Conservation (phyloP, 805 yeast genomes). For the Zygosaccharomyces siamensis region DNA sequence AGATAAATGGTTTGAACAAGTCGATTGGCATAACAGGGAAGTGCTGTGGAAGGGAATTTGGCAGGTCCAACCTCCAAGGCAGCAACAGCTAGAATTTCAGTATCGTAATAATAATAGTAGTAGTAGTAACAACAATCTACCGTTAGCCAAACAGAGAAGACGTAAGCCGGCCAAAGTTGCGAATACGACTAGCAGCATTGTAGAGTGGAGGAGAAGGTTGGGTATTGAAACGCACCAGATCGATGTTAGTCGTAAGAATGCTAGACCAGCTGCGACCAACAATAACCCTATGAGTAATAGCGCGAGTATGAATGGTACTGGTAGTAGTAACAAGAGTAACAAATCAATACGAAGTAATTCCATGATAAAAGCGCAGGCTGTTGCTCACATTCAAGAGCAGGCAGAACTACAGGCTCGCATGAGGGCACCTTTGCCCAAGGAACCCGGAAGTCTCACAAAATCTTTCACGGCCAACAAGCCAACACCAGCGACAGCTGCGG, state of each 20-base stretch:
- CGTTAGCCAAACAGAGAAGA: slow-evolving; percentile 28
- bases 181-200: slow-evolving; percentile 34
- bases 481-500: neutral
- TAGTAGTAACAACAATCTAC: slow-evolving; percentile 27
- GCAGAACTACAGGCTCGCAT: slow-evolving; percentile 3
- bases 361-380: neutral
- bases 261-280: neutral
- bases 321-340: neutral
- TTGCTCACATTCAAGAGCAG: slow-evolving; percentile 1
- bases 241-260: neutral
- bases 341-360: slow-evolving; percentile 5
- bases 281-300: neutral
- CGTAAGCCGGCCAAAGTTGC: slow-evolving; percentile 30
- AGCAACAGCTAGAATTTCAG: slow-evolving; percentile 17
- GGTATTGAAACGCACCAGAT: slow-evolving; percentile 21
- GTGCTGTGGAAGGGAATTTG: slow-evolving; percentile 75
- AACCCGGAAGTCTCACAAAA: neutral
- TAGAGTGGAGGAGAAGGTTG: slow-evolving; percentile 36
- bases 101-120: slow-evolving; percentile 15
- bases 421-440: neutral
- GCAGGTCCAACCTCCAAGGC: slow-evolving; percentile 38
- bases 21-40: slow-evolving; percentile 63
- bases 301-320: neutral
- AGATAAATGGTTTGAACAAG: slow-evolving; percentile 65
- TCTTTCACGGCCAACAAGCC: neutral